Conservation (phyloP, 2,329 filamentous ascomycete species). For the Onygenales sp. region DNA sequence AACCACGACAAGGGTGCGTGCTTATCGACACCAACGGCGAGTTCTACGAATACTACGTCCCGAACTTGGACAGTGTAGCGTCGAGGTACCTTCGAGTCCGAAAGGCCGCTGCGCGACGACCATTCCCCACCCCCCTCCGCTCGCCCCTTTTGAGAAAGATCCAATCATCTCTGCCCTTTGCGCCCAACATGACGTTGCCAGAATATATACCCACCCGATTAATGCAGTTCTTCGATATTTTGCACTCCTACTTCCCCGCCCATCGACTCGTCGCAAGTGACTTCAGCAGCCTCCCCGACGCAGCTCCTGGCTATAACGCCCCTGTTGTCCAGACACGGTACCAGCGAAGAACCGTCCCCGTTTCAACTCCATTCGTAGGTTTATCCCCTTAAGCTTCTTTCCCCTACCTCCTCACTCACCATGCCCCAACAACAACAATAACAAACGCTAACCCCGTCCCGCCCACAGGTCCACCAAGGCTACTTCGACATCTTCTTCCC, state of each 20-base stretch:
- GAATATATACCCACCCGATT: conserved; percentile 92
- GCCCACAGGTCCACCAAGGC: conserved; percentile 75
- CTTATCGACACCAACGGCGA: conserved; percentile 78
- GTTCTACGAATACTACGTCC: conserved; percentile 89
- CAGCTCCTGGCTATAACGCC: conserved; percentile 75
- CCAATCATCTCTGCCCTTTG: conserved; percentile 56
- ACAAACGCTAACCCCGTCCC: neutral
- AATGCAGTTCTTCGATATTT: conserved; percentile 93
- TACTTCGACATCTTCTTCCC: conserved; percentile 99
- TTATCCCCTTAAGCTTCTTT: neutral
- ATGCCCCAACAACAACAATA: neutral
- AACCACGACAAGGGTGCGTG: conserved; percentile 79
- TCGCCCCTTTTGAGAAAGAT: conserved; percentile 51
- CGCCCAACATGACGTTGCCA: conserved; percentile 65
- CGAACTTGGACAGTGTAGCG: conserved; percentile 69
- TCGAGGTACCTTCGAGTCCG: conserved; percentile 77
- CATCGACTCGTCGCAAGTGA: conserved; percentile 85
- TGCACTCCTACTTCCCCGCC: conserved; percentile 78
- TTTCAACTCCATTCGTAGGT: conserved; percentile 78
- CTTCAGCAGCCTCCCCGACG: conserved; percentile 77
- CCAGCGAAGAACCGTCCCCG: conserved; percentile 75
- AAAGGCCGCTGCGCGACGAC: conserved; percentile 53
- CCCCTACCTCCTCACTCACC: conserved; percentile 5
- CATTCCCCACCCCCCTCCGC: conserved; percentile 34
- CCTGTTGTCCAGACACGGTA: conserved; percentile 96